Conservation (phyloP, 371 early-diverging fungal species). For the Zancudomyces culisetae region DNA sequence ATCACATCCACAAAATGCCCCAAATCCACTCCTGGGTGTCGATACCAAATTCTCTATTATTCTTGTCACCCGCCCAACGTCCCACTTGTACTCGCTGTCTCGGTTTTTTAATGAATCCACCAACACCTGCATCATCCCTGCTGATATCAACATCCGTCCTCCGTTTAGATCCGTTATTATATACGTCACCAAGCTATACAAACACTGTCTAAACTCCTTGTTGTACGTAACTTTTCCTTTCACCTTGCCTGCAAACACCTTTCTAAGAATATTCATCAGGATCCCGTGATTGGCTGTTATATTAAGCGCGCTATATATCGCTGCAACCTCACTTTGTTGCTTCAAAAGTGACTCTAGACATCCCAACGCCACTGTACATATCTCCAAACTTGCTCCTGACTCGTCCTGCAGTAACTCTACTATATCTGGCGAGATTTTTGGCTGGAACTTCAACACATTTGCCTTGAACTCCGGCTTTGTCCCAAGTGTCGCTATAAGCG, state of each 20-base stretch:
- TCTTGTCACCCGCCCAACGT: conserved; percentile 32
- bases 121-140: conserved; percentile 68
- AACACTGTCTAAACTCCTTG: conserved; percentile 61
- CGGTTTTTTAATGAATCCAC: conserved; percentile 19
- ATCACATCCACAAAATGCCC: conserved; percentile 56
- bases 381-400: conserved; percentile 23
- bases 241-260: conserved; percentile 31
- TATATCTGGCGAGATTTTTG: conserved; percentile 53
- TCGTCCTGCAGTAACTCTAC: conserved; percentile 61
- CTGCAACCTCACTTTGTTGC: conserved; percentile 49
- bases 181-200: conserved; percentile 56
- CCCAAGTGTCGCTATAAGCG: conserved; percentile 39
- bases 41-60: conserved; percentile 67
- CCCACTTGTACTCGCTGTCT: not conserved
- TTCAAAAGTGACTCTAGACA: conserved; percentile 68
- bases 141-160: conserved; percentile 74
- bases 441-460: conserved; percentile 65
- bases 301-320: conserved; percentile 67
- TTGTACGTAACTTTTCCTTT: conserved; percentile 24
- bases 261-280: conserved; percentile 57
- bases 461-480: conserved; percentile 35
- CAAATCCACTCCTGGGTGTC: conserved; percentile 49
- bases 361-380: conserved; percentile 58
- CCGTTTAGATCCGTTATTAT: conserved; percentile 61
- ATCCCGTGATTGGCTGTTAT: conserved; percentile 86